Evolutionary conservation across 2,329 filamentous ascomycete species (phyloP).

Genomic region (Aspergillus sp.): DNA sequence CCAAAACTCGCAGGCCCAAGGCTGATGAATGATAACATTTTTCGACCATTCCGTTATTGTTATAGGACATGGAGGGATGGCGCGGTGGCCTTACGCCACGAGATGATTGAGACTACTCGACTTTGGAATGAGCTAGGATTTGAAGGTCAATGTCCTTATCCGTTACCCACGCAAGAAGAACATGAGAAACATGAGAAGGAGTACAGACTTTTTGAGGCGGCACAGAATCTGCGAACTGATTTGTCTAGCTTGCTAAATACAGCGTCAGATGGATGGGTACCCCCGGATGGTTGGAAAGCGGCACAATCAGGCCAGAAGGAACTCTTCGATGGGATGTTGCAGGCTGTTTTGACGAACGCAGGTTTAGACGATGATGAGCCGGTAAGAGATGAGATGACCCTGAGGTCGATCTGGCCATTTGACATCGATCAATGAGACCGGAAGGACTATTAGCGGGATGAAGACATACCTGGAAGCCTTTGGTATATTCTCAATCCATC

Average conservation of each 20-base stretch:
- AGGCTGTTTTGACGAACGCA: constrained; percentile 30
- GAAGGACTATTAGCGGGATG: neutral
- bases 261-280: constrained; percentile 38
- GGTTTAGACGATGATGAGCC: constrained; percentile 34
- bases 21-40: constrained; percentile 36
- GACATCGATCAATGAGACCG: constrained; percentile 14
- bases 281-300: constrained; percentile 33
- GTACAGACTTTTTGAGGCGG: constrained; percentile 34
- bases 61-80: constrained; percentile 45
- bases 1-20: constrained; percentile 33
- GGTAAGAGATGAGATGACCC: constrained; percentile 30
- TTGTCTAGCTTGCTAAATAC: constrained; percentile 32
- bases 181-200: constrained; percentile 29
- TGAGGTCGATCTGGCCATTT: constrained; percentile 40
- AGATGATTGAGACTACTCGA: constrained; percentile 39
- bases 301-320: constrained; percentile 30
- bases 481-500: too few relatives aligned
- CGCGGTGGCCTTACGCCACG: constrained; percentile 39
- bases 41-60: constrained; percentile 43
- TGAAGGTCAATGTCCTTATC: constrained; percentile 32
- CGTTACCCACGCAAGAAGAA: constrained; percentile 27
- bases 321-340: constrained; percentile 31
- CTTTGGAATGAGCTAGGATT: constrained; percentile 43
- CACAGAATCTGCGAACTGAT: constrained; percentile 30
- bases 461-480: neutral